Conservation (phyloP, 73 alveolate genomes). For the Paramecium biaurelia region DNA sequence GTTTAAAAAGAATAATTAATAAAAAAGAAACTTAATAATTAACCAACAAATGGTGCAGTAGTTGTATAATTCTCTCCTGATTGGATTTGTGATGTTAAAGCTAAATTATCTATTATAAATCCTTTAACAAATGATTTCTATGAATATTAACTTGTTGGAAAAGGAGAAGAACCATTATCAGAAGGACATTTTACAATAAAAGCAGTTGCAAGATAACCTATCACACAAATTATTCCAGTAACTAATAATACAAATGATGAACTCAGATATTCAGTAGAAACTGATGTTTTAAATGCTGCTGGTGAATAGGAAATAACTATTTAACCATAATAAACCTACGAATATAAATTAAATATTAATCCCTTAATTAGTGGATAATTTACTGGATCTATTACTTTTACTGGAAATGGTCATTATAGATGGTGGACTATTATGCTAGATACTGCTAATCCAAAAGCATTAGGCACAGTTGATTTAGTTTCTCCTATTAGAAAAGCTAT, state of each 20-base stretch:
- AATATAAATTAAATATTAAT: slow-evolving; percentile 81
- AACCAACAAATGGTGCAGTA: slow-evolving; percentile 73
- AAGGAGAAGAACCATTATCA: slow-evolving; percentile 98
- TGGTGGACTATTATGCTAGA: slow-evolving; percentile 97
- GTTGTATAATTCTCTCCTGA: slow-evolving; percentile 86
- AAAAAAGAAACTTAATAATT: slow-evolving; percentile 66
- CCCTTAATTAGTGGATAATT: slow-evolving; percentile 94
- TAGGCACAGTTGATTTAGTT: slow-evolving; percentile 82
- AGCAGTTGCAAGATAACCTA: slow-evolving; percentile 91
- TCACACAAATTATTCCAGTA: slow-evolving; percentile 70
- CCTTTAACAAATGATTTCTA: slow-evolving; percentile 89
- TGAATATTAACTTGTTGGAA: slow-evolving; percentile 92
- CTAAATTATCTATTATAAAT: slow-evolving; percentile 83
- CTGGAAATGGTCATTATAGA: slow-evolving; percentile 87
- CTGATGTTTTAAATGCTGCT: slow-evolving; percentile 93
- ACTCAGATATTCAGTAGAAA: slow-evolving; percentile 88
- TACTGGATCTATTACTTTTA: slow-evolving; percentile 94
- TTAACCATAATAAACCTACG: slow-evolving; percentile 32
- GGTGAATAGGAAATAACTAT: slow-evolving; percentile 72
- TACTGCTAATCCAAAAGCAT: slow-evolving; percentile 90
- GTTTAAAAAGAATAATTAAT: slow-evolving; percentile 66
- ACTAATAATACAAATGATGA: slow-evolving; percentile 71
- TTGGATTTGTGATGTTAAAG: slow-evolving; percentile 87
- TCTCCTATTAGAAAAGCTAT: slow-evolving; percentile 93
- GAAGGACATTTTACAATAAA: slow-evolving; percentile 93